Percentiles rank a stretch among this genome's conserved stretches.
Conservation (phyloP, 495 filamentous ascomycete species). For the Penicillium flavigenum region DNA sequence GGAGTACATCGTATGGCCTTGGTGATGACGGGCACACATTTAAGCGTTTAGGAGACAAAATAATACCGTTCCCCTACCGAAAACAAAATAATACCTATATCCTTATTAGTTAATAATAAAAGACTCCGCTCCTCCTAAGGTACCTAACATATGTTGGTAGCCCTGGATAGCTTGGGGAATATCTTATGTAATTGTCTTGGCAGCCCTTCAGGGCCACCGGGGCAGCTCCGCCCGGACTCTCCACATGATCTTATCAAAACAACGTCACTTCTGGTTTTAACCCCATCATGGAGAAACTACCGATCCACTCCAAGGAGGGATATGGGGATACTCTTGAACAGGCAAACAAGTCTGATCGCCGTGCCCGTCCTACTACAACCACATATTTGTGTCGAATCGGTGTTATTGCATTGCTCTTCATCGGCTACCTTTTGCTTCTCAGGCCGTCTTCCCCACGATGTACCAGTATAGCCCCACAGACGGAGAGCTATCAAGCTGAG, state of each 20-base stretch:
- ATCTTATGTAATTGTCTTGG: conserved; percentile 9
- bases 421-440: conserved; percentile 22
- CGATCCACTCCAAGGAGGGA: conserved; percentile 23
- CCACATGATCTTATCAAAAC: conserved; percentile 17
- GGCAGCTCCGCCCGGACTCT: neutral
- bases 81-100: neutral
- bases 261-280: conserved; percentile 6
- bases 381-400: conserved; percentile 19
- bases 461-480: neutral
- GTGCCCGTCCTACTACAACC: conserved; percentile 12
- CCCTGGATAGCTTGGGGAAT: neutral
- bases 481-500: neutral
- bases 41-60: conserved; percentile 1
- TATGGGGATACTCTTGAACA: conserved; percentile 2
- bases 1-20: no score
- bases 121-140: neutral
- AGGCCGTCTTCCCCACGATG: conserved; percentile 5
- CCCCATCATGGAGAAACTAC: conserved; percentile 30
- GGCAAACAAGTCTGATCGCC: conserved; percentile 6
- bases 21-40: neutral
- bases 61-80: neutral
- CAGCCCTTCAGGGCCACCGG: neutral
- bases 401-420: conserved; percentile 20
- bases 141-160: no score
- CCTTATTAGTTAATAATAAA: neutral